Conservation (phyloP, 495 filamentous ascomycete species). For the Acidomyces sp. region DNA sequence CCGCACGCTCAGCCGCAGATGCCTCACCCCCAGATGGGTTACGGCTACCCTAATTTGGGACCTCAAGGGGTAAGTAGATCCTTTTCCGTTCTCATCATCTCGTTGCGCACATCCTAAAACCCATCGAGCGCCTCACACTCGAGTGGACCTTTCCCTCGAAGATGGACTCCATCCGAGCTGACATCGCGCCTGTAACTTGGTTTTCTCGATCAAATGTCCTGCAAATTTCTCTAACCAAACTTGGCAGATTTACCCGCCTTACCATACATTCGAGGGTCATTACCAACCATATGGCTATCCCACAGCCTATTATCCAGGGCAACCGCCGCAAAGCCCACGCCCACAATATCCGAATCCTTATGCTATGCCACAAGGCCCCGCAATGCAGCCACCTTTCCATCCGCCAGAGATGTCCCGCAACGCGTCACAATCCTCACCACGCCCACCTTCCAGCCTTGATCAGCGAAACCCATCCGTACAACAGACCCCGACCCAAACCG, state of each 20-base stretch:
- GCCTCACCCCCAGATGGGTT: conserved; percentile 34
- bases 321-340: conserved; percentile 25
- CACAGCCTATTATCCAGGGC: conserved; percentile 30
- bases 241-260: conserved; percentile 16
- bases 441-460: conserved; percentile 66
- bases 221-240: conserved; percentile 2
- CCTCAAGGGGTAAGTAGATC: conserved; percentile 50
- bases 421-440: conserved; percentile 67
- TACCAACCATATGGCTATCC: conserved; percentile 40
- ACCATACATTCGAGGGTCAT: conserved; percentile 27
- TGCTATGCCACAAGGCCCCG: conserved; percentile 25
- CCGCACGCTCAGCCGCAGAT: conserved; percentile 58
- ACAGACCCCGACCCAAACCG: conserved; percentile 36
- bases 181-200: conserved; percentile 17
- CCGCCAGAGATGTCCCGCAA: conserved; percentile 63
- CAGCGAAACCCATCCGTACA: conserved; percentile 42
- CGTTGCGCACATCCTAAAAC: too few relatives aligned
- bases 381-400: conserved; percentile 41
- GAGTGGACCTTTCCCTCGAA: too few relatives aligned
- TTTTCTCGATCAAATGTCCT: neutral
- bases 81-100: too few relatives aligned
- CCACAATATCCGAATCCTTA: conserved; percentile 20
- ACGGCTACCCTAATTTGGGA: conserved; percentile 46
- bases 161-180: too few relatives aligned
- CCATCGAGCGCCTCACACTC: too few relatives aligned